Percentiles rank a stretch among this genome's conserved stretches.
These are phyloP conservation scores for Gaeumannomyces tritici DNA, from an alignment of 2,329 filamentous ascomycete species.

Conservation along the genomic window DNA sequence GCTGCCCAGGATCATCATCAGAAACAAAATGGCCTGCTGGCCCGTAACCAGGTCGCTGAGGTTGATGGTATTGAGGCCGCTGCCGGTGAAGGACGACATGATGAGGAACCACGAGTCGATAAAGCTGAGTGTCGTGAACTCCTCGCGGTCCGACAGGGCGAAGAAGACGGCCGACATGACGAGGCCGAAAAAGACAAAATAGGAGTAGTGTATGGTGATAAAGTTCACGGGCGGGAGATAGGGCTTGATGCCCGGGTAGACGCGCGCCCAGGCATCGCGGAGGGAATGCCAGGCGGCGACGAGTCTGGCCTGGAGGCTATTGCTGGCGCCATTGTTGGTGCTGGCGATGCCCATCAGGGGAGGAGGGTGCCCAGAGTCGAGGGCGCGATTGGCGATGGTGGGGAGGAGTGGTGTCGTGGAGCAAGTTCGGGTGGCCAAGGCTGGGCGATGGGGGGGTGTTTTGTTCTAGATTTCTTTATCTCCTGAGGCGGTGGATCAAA, in stretches of 20 bases:
- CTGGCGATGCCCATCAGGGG: neutral
- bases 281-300: neutral
- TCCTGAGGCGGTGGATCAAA: too few relatives aligned
- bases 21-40: constrained; percentile 55
- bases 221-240: constrained; percentile 43
- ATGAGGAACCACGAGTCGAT: constrained; percentile 55
- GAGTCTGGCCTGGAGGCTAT: neutral
- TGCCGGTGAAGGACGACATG: constrained; percentile 56
- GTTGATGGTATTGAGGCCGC: constrained; percentile 55
- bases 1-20: constrained; percentile 54
- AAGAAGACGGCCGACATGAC: constrained; percentile 51
- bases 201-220: constrained; percentile 55
- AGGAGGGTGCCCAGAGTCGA: too few relatives aligned
- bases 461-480: too few relatives aligned
- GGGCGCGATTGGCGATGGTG: too few relatives aligned
- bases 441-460: too few relatives aligned
- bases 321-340: neutral
- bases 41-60: constrained; percentile 53
- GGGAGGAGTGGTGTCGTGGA: too few relatives aligned
- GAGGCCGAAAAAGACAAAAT: constrained; percentile 48
- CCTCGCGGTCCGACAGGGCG: constrained; percentile 37
- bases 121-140: constrained; percentile 43
- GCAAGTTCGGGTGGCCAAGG: too few relatives aligned
- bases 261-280: neutral
- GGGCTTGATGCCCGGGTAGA: neutral